Conservation (phyloP, 352 stramenopile species). For the Pythium diclinum region DNA sequence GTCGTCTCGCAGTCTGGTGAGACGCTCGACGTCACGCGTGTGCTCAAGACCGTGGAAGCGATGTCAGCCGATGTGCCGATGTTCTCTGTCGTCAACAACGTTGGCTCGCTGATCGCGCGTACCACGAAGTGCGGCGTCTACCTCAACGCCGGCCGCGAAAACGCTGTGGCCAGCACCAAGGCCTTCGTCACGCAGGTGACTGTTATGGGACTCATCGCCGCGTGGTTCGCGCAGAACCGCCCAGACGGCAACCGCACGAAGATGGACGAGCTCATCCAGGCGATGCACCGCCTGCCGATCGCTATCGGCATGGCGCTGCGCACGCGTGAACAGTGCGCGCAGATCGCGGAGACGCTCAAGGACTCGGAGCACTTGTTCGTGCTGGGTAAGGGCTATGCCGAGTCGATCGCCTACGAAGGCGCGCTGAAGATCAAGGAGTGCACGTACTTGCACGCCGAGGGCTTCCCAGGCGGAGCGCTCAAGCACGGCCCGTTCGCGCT, state of each 20-base stretch:
- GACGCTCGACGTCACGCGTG: conserved; percentile 96
- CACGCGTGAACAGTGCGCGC: conserved; percentile 88
- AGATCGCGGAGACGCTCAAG: conserved; percentile 86
- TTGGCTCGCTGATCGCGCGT: conserved; percentile 96
- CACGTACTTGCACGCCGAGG: conserved; percentile 98
- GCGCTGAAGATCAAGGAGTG: conserved; percentile 99
- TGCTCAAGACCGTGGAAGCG: conserved; percentile 88
- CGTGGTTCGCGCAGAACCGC: conserved; percentile 91
- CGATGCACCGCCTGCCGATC: conserved; percentile 96
- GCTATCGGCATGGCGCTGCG: conserved; percentile 97
- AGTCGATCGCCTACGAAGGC: conserved; percentile 96
- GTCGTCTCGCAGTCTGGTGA: conserved; percentile 98
- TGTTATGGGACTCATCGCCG: conserved; percentile 87
- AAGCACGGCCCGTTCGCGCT: conserved; percentile 99
- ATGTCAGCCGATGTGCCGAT: conserved; percentile 62
- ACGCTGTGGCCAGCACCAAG: conserved; percentile 98
- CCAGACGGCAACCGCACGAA: conserved; percentile 80
- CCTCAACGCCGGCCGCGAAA: conserved; percentile 97
- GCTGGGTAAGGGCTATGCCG: conserved; percentile 91
- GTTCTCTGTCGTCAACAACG: conserved; percentile 96
- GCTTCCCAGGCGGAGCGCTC: conserved; percentile 96
- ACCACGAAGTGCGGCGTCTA: conserved; percentile 95
- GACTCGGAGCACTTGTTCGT: conserved; percentile 95
- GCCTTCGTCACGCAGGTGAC: conserved; percentile 98
- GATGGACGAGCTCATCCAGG: conserved; percentile 90